Evolutionary conservation across 1,284 basidiomycete genomes (phyloP), one percentile per base, ranked within the genome.

Genomic region (Albatrellus sp.): DNA sequence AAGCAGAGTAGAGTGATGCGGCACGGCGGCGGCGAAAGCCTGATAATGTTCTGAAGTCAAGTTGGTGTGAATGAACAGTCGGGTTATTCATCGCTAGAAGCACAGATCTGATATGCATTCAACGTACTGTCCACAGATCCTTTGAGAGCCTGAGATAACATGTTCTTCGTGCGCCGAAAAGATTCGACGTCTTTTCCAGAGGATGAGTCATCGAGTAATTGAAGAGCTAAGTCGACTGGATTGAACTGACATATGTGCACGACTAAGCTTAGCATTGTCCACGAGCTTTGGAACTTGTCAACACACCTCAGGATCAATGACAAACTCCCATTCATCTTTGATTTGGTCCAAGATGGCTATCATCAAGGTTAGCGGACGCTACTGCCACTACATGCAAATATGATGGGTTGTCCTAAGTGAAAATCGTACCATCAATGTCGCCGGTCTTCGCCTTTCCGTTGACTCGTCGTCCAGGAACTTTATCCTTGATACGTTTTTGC

Each of bases 11-110:
- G 85, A 73, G 58, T 97, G 92, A 50, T 90, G 89, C 1, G 91
- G 89, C 10, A 97, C 69, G 0, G 90, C 82, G 28, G 88, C 82
- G 31, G 90, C 90, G 60, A 96, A 97, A 0, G 90, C 81, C 62
- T 92, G 82, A 57, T 92, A 94, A 57, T 94, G 83, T 53, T 83
- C 84, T 82, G 64, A 10, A 10, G n/a, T 29, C 54, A 36, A 42
- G 39, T 45, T 30, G 42, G 37, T 38, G 47, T 37, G 36, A 35
- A 32, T 31, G 24, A 7, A 24, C 4, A 24, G 24, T 24, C 24
- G 24, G 3, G 24, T 24, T 24, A 24, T 24, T 24, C 24, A 24
- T 24, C 24, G 7, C 24, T 24, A 44, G 29, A 41, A 37, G 36
- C 35, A 40, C 19, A n/a, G 19, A 33, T 8, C 24, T 14, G 20